phyloP scores from a whole-genome alignment of 2,329 filamentous ascomycete species.

The Calonectria pteridis region DNA sequence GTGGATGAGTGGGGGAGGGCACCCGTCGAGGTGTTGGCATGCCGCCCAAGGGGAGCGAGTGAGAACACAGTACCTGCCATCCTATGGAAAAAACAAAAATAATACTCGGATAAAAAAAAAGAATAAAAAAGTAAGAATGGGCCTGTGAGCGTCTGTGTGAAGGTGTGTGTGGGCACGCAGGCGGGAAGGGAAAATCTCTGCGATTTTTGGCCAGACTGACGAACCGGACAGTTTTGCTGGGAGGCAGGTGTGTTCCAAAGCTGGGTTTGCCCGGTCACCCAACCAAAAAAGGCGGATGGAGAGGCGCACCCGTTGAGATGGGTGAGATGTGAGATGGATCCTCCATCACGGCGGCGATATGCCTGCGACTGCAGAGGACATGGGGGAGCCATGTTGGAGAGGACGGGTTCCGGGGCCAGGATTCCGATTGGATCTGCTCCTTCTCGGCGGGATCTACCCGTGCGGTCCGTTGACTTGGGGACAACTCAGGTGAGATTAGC shows the following conservation, averaged over 20 bases:
- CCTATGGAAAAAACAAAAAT: background rate
- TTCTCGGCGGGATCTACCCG: constrained; percentile 30
- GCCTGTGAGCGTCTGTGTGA: background rate
- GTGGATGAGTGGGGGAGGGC: constrained; percentile 11
- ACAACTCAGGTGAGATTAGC: constrained; percentile 6
- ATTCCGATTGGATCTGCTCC: constrained; percentile 26
- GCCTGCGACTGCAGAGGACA: constrained; percentile 2
- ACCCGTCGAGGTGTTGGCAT: constrained; percentile 15
- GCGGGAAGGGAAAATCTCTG: constrained; percentile 11
- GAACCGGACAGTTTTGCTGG: constrained; percentile 20
- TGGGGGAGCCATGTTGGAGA: constrained; percentile 5
- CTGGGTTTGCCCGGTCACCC: background rate
- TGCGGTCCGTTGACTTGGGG: constrained; percentile 22
- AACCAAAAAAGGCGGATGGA: background rate
- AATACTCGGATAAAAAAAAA: background rate
- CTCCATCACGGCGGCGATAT: constrained; percentile 1
- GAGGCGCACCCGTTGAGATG: constrained; percentile 16
- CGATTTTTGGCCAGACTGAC: constrained; percentile 8
- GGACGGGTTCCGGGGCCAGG: constrained; percentile 9
- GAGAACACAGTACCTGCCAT: background rate
- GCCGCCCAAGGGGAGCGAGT: constrained; percentile 10
- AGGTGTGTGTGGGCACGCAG: constrained; percentile 2
- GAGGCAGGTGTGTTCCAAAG: background rate
- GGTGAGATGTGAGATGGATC: constrained; percentile 5
- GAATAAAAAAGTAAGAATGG: background rate